These are phyloP conservation scores for Retiboletus flavoniger DNA, from an alignment of 1,284 basidiomycete genomes.

Conservation along the genomic window DNA sequence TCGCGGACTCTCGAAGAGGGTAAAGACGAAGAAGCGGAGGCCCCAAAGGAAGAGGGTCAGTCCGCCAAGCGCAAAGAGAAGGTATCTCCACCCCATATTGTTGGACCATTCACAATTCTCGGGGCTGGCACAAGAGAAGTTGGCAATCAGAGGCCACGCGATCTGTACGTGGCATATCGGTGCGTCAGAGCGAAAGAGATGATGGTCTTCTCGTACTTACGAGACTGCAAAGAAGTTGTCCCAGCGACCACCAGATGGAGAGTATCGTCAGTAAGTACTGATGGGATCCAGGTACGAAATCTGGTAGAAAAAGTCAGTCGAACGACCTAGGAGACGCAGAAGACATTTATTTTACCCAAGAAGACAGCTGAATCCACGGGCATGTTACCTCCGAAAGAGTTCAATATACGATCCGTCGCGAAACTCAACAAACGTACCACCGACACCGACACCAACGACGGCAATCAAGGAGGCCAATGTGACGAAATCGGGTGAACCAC, in stretches of 20 bases:
- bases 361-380: constrained; percentile 68
- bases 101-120: constrained; percentile 39
- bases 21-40: constrained; percentile 60
- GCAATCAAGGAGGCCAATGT: constrained; percentile 47
- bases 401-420: background rate
- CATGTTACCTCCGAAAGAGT: constrained; percentile 43
- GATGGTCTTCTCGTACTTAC: constrained; percentile 38
- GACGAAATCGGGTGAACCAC: constrained; percentile 43
- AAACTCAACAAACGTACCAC: constrained; percentile 30
- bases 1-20: constrained; percentile 60
- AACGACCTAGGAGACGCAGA: background rate
- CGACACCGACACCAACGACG: constrained; percentile 48
- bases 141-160: constrained; percentile 52
- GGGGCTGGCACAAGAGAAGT: constrained; percentile 43
- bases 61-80: constrained; percentile 42
- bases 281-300: constrained; percentile 64
- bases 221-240: constrained; percentile 62
- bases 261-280: constrained; percentile 69
- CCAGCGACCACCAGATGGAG: constrained; percentile 71
- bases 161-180: constrained; percentile 27
- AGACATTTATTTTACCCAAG: constrained; percentile 42
- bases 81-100: constrained; percentile 65
- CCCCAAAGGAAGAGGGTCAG: constrained; percentile 55
- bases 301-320: constrained; percentile 33
- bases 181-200: background rate